Evolutionary conservation across 1,284 basidiomycete genomes (phyloP).

Genomic region (Coriolopsis trogii): DNA sequence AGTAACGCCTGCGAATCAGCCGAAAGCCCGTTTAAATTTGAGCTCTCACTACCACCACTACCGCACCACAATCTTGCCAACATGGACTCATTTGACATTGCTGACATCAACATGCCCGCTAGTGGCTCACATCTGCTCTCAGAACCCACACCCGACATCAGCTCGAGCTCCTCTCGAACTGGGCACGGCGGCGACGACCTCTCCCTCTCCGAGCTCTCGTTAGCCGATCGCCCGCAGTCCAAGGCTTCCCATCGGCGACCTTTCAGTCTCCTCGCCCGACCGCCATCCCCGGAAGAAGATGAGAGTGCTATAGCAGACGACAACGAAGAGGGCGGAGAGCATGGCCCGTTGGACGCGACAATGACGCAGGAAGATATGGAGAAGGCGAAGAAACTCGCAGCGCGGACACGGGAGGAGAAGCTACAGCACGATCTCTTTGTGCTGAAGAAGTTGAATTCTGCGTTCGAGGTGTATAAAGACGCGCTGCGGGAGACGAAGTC

Average conservation of each 20-base stretch:
- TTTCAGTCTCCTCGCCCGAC: constrained; percentile 46
- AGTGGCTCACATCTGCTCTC: constrained; percentile 54
- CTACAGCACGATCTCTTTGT: constrained; percentile 72
- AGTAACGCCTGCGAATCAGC: too few species aligned
- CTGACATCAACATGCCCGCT: constrained; percentile 37
- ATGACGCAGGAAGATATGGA: constrained; percentile 33
- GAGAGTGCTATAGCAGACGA: constrained; percentile 34
- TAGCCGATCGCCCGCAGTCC: constrained; percentile 40
- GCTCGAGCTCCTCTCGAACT: constrained; percentile 44
- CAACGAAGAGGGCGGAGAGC: constrained; percentile 28
- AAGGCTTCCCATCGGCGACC: constrained; percentile 28
- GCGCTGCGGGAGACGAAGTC: constrained; percentile 62
- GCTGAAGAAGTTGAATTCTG: constrained; percentile 68
- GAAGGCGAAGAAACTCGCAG: constrained; percentile 33
- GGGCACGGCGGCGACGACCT: constrained; percentile 56
- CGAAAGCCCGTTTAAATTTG: too few species aligned
- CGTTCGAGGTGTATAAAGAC: constrained; percentile 67
- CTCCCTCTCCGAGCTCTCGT: constrained; percentile 63
- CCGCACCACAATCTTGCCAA: background rate
- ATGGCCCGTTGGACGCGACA: constrained; percentile 29
- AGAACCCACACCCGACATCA: constrained; percentile 47
- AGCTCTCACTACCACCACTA: too few species aligned
- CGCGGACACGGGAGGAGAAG: constrained; percentile 67
- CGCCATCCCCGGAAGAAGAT: constrained; percentile 23
- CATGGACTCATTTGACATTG: constrained; percentile 39